Evolutionary conservation across 73 alveolate genomes (phyloP).

Genomic region (Paraurostyla sp.): DNA sequence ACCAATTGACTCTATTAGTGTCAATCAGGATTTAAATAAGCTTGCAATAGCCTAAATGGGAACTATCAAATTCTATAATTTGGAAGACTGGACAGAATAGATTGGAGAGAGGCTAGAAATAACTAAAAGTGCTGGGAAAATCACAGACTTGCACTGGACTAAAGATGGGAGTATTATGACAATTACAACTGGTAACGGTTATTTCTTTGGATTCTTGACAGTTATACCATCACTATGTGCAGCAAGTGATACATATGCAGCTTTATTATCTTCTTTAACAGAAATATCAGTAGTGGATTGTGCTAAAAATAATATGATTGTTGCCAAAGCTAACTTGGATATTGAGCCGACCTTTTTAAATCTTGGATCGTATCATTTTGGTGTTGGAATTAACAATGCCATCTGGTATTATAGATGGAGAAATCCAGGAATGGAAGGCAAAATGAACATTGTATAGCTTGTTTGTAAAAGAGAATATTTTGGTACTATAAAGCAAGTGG

Average conservation of each 20-base stretch:
- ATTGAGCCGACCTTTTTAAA: slow-evolving; percentile 80
- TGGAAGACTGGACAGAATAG: slow-evolving; percentile 89
- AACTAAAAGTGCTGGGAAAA: slow-evolving; percentile 86
- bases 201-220: slow-evolving; percentile 86
- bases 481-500: slow-evolving; percentile 86
- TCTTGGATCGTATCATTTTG: slow-evolving; percentile 87
- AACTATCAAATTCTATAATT: slow-evolving; percentile 81
- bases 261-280: slow-evolving; percentile 81
- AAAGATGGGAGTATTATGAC: slow-evolving; percentile 96
- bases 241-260: slow-evolving; percentile 74
- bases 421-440: slow-evolving; percentile 54
- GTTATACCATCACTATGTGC: slow-evolving; percentile 84
- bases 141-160: slow-evolving; percentile 93
- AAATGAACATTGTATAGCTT: slow-evolving; percentile 54
- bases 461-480: slow-evolving; percentile 89
- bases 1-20: slow-evolving; percentile 89
- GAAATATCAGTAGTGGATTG: slow-evolving; percentile 79
- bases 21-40: slow-evolving; percentile 84
- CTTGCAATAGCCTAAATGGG: slow-evolving; percentile 96
- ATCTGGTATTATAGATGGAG: slow-evolving; percentile 91
- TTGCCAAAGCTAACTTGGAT: slow-evolving; percentile 74
- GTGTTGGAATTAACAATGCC: slow-evolving; percentile 89
- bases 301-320: slow-evolving; percentile 65
- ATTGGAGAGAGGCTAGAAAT: slow-evolving; percentile 79
- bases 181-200: slow-evolving; percentile 90